phyloP scores from a whole-genome alignment of 768 basidiomycete genomes.

The Asterophora parasitica region DNA sequence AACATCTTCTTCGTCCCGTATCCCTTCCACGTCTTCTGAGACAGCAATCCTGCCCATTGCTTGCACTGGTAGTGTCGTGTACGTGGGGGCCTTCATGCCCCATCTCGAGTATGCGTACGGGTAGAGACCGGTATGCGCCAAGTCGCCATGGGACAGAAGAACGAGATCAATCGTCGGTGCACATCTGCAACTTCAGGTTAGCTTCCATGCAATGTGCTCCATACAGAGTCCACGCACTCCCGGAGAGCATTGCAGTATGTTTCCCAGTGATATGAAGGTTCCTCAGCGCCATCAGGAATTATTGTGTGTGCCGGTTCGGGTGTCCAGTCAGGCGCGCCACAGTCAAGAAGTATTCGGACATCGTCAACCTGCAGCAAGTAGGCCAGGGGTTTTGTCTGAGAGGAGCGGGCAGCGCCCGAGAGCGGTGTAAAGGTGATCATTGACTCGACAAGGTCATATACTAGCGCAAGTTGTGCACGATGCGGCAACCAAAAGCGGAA shows the following conservation, averaged over 20 bases:
- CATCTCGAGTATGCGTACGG: constrained; percentile 87
- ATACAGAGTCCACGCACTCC: constrained; percentile 46
- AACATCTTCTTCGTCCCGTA: constrained; percentile 71
- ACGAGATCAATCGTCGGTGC: constrained; percentile 86
- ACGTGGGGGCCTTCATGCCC: constrained; percentile 86
- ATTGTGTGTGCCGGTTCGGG: constrained; percentile 47
- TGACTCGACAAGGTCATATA: constrained; percentile 7
- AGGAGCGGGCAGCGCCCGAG: constrained; percentile 74
- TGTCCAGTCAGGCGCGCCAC: constrained; percentile 86
- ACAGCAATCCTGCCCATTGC: constrained; percentile 93
- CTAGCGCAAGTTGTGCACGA: not conserved
- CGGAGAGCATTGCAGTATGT: constrained; percentile 62
- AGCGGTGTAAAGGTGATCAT: constrained; percentile 97
- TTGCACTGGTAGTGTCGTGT: constrained; percentile 91
- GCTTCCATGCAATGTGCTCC: not conserved
- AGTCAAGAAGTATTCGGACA: constrained; percentile 88
- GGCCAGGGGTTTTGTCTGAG: constrained; percentile 58
- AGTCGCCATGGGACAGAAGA: constrained; percentile 89
- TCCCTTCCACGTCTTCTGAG: constrained; percentile 80
- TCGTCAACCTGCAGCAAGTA: constrained; percentile 95
- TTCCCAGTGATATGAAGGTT: constrained; percentile 45
- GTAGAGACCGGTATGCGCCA: constrained; percentile 86
- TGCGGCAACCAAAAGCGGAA: constrained; percentile 2
- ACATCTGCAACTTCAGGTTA: constrained; percentile 37
- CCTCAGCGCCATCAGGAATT: constrained; percentile 26